phyloP scores from a whole-genome alignment of 2,329 filamentous ascomycete genomes.

The Aspergillus hiratsukae region DNA sequence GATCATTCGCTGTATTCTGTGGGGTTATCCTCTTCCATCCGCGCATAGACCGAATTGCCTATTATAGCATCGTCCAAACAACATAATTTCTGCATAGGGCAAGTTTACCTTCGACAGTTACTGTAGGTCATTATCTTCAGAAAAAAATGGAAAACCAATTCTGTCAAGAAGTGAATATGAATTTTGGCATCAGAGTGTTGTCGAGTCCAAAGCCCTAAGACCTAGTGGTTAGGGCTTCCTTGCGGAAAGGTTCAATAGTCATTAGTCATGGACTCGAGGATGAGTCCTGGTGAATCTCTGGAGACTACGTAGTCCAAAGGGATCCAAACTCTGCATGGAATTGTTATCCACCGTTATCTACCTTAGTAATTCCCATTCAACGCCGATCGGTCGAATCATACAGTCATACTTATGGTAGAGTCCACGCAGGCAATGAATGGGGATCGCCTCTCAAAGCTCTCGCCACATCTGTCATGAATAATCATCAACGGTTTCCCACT shows the following conservation, averaged over 20 bases:
- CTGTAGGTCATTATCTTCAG: not conserved
- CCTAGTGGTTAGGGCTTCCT: not conserved
- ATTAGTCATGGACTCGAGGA: not conserved
- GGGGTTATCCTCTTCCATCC: slow-evolving; percentile 9
- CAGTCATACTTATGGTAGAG: no score
- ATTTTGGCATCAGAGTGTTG: not conserved
- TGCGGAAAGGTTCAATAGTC: not conserved
- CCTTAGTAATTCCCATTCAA: not conserved
- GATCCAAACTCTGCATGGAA: no score
- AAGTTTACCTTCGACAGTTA: not conserved
- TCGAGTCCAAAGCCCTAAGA: not conserved
- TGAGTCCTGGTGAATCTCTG: not conserved
- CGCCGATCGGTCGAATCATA: not conserved
- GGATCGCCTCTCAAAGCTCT: not conserved
- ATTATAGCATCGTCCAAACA: not conserved
- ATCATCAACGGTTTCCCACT: not conserved
- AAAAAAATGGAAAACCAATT: not conserved
- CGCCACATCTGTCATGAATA: not conserved
- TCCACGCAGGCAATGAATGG: no score
- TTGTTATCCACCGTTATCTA: not conserved
- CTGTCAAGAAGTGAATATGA: not conserved
- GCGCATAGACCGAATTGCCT: not conserved
- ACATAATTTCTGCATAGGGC: not conserved
- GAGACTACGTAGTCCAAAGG: not conserved
- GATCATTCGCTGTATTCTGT: slow-evolving; percentile 13